These are phyloP conservation scores for Linderina pennispora DNA, from an alignment of 192 early-diverging fungal genomes.

Conservation along the genomic window DNA sequence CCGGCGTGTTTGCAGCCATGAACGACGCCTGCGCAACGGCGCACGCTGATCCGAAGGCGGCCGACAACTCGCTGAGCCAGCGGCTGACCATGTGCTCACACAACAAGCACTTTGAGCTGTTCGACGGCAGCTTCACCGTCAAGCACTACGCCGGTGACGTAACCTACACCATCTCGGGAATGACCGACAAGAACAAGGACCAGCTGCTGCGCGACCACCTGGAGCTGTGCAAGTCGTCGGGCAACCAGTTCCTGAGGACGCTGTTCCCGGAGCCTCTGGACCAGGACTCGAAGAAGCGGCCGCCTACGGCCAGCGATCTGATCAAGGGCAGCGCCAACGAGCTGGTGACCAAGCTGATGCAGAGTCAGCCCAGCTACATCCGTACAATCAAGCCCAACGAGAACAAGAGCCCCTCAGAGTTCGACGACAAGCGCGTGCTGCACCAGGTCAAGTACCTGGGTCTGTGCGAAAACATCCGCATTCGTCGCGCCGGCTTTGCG, in stretches of 20 bases:
- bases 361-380: slow-evolving; percentile 93
- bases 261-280: slow-evolving; percentile 93
- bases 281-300: slow-evolving; percentile 87
- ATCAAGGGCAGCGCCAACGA: slow-evolving; percentile 84
- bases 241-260: slow-evolving; percentile 65
- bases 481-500: slow-evolving; percentile 95
- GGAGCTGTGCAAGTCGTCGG: slow-evolving; percentile 72
- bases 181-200: slow-evolving; percentile 99
- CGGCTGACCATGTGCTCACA: slow-evolving; percentile 57
- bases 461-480: slow-evolving; percentile 94
- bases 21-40: slow-evolving; percentile 98
- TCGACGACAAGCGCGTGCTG: slow-evolving; percentile 84
- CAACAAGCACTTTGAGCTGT: slow-evolving; percentile 70
- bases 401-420: slow-evolving; percentile 87
- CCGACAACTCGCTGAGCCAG: slow-evolving; percentile 69
- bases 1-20: slow-evolving; percentile 86
- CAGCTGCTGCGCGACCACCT: slow-evolving; percentile 90
- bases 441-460: slow-evolving; percentile 98
- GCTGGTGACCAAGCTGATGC: slow-evolving; percentile 91
- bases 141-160: slow-evolving; percentile 98
- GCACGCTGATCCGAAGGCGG: slow-evolving; percentile 82
- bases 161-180: slow-evolving; percentile 82
- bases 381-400: slow-evolving; percentile 98
- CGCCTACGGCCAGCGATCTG: slow-evolving; percentile 94
- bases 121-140: slow-evolving; percentile 69